Evolutionary conservation across 495 filamentous ascomycete species (phyloP), one percentile per base, ranked within the genome.

Genomic region (Hypoxylon subgilvum): DNA sequence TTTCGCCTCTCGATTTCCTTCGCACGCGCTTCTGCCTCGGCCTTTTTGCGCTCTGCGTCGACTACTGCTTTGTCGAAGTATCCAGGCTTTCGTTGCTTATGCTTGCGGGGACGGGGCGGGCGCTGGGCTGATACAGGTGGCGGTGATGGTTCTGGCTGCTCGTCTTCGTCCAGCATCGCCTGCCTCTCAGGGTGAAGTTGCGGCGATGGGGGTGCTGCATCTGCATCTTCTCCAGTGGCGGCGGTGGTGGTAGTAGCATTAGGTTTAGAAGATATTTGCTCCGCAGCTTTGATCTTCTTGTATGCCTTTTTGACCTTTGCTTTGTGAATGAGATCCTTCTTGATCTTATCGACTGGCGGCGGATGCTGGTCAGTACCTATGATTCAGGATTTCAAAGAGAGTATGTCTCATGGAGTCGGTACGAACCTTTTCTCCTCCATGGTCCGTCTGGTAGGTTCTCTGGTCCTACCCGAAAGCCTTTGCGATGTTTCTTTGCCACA

Each of bases 271-370:
- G 62, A 52, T 14, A 55, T 55, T 35, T 71, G 63, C 70, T 84
- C 82, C 49, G 80, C 77, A 34, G 84, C 84, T 69, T 92, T 90
- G 51, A 96, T 75, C 72, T 96, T 98, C 63, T 86, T 88, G 70
- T 96, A 97, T 35, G 89, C 80, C 73, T 96, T 96, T 73, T 92
- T 96, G 40, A 96, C 80, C 73, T 96, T 96, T 63, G 93, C 92
- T 72, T 92, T 95, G 69, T 90, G 83, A 70, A 98, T 96, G 41
- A 98, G 78, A 58, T 89, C 83, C 49, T 86, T 79, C 71, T 97
- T 97, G 66, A 97, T 94, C 73, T 95, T 96, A 76, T 91, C 84
- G 40, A 88, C 93, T 97, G 61, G 5, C n/a, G 8, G 22, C 1
- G 22, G 4, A 21, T 30, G 54, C 43, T 18, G 27, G 47, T 67